Evolutionary conservation across 495 filamentous ascomycete genomes (phyloP).

Genomic region (Lepraria neglecta): DNA sequence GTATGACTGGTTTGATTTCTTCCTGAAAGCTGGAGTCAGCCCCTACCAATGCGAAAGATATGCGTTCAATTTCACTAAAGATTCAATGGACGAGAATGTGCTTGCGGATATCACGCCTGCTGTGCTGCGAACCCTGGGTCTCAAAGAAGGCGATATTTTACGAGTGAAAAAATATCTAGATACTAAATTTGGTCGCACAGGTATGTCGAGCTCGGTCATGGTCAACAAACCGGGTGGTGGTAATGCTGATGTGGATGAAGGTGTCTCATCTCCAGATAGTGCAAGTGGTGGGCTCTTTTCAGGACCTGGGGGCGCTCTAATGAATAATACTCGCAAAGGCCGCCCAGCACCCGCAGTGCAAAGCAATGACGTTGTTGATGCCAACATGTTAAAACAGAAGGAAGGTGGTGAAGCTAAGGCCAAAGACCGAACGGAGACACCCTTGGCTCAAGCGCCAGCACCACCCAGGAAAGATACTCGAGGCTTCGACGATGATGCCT

Average conservation of each 20-base stretch:
- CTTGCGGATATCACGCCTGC: slow-evolving; percentile 78
- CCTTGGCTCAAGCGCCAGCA: slow-evolving; percentile 44
- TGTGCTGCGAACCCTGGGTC: slow-evolving; percentile 73
- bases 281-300: slow-evolving; percentile 74
- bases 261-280: slow-evolving; percentile 28
- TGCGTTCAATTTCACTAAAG: slow-evolving; percentile 74
- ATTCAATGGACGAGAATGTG: slow-evolving; percentile 92
- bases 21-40: slow-evolving; percentile 82
- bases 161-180: slow-evolving; percentile 89
- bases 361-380: slow-evolving; percentile 77
- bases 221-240: neutral
- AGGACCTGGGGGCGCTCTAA: slow-evolving; percentile 77
- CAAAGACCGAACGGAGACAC: slow-evolving; percentile 44
- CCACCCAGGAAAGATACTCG: slow-evolving; percentile 37
- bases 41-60: slow-evolving; percentile 92
- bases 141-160: slow-evolving; percentile 94
- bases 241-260: slow-evolving; percentile 3
- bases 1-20: slow-evolving; percentile 99
- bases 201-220: slow-evolving; percentile 39
- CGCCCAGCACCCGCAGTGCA: slow-evolving; percentile 78
- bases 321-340: slow-evolving; percentile 93
- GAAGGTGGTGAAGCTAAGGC: slow-evolving; percentile 36
- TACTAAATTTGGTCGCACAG: slow-evolving; percentile 63
- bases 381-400: slow-evolving; percentile 73
- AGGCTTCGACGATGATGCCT: slow-evolving; percentile 96